phyloP scores from a whole-genome alignment of 2,329 filamentous ascomycete species.

The Aplosporella prunicola region DNA sequence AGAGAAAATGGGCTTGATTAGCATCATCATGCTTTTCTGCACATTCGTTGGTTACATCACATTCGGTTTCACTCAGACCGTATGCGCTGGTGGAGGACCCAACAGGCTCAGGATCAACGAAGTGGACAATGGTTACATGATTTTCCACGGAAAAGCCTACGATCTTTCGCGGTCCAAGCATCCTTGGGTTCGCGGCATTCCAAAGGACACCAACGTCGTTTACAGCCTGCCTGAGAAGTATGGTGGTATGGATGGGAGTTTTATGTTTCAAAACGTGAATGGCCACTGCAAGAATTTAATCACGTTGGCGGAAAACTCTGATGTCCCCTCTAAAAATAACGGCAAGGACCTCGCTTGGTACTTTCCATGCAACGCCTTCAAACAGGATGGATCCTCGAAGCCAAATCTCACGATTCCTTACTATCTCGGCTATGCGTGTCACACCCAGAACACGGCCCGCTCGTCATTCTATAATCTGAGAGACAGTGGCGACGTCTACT shows the following conservation, averaged over 20 bases:
- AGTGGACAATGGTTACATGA: conserved; percentile 78
- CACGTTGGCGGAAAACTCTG: conserved; percentile 57
- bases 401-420: conserved; percentile 65
- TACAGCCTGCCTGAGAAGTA: conserved; percentile 76
- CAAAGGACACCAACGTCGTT: conserved; percentile 65
- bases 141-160: conserved; percentile 88
- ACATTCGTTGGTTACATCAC: conserved; percentile 87
- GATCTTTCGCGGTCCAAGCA: conserved; percentile 70
- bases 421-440: conserved; percentile 81
- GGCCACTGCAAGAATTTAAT: conserved; percentile 91
- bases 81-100: conserved; percentile 64
- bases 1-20: conserved; percentile 95
- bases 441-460: conserved; percentile 63
- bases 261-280: conserved; percentile 97
- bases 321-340: conserved; percentile 65
- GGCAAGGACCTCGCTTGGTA: conserved; percentile 80
- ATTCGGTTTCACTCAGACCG: conserved; percentile 86
- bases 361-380: conserved; percentile 85
- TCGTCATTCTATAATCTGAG: conserved; percentile 64
- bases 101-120: conserved; percentile 70
- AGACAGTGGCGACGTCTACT: conserved; percentile 80
- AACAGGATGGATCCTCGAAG: conserved; percentile 78
- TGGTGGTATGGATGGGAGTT: conserved; percentile 86
- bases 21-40: conserved; percentile 83
- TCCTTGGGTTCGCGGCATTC: conserved; percentile 70